Evolutionary conservation across 2,329 filamentous ascomycete species (phyloP).

Genomic region (Lizonia empirigonia): DNA sequence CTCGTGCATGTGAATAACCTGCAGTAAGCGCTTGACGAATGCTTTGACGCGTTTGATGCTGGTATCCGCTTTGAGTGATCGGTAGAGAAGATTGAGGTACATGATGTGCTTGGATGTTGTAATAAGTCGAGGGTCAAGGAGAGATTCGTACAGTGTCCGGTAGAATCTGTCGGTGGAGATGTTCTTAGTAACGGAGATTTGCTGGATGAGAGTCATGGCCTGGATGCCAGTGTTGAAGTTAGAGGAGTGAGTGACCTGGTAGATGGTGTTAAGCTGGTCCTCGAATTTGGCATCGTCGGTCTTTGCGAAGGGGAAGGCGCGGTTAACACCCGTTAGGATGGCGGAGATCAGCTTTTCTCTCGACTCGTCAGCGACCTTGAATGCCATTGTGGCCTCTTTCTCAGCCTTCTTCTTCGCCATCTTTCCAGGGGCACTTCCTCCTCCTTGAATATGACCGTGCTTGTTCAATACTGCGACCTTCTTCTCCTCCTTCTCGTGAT

Average conservation of each 20-base stretch:
- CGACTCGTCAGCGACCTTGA: slow-evolving; percentile 64
- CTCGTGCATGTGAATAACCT: slow-evolving; percentile 86
- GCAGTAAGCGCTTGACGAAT: slow-evolving; percentile 91
- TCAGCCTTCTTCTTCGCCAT: slow-evolving; percentile 56
- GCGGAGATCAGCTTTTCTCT: slow-evolving; percentile 92
- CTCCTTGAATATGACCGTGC: slow-evolving; percentile 59
- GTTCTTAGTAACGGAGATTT: slow-evolving; percentile 80
- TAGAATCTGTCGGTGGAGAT: slow-evolving; percentile 90
- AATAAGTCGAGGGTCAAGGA: slow-evolving; percentile 85
- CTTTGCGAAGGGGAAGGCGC: slow-evolving; percentile 89
- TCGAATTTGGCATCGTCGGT: slow-evolving; percentile 82
- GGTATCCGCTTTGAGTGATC: slow-evolving; percentile 86
- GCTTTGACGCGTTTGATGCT: slow-evolving; percentile 92
- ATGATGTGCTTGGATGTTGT: slow-evolving; percentile 93
- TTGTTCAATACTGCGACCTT: slow-evolving; percentile 51
- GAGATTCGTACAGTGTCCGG: slow-evolving; percentile 90
- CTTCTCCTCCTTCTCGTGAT: slow-evolving; percentile 48
- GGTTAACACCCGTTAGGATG: slow-evolving; percentile 91
- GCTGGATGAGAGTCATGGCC: slow-evolving; percentile 91
- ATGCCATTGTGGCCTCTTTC: slow-evolving; percentile 52
- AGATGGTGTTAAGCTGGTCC: slow-evolving; percentile 89
- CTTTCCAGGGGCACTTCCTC: slow-evolving; percentile 60
- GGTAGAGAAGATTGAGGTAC: slow-evolving; percentile 90
- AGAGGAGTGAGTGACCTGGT: slow-evolving; percentile 93
- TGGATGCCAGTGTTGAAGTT: slow-evolving; percentile 99